Conservation (phyloP, 1,284 basidiomycete genomes). For the Leccinum brunneo-olivaceum region DNA sequence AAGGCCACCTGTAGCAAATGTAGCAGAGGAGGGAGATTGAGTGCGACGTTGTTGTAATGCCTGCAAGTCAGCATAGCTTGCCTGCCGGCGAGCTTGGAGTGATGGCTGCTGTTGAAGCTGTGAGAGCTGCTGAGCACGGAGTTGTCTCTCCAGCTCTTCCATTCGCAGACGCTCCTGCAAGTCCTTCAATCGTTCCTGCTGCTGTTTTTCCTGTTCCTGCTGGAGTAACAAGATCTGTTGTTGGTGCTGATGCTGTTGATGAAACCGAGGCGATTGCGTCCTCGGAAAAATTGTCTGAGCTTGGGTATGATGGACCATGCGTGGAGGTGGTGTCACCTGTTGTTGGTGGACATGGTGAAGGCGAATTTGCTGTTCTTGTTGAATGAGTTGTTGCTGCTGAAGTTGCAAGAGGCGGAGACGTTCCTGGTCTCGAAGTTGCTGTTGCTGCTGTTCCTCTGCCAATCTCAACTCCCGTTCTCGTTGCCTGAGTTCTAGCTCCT, state of each 20-base stretch:
- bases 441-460: slow-evolving; percentile 34
- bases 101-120: slow-evolving; percentile 41
- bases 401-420: slow-evolving; percentile 32
- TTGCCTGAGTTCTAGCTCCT: slow-evolving; percentile 32
- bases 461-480: slow-evolving; percentile 32
- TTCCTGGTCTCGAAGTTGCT: slow-evolving; percentile 39
- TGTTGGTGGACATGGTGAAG: slow-evolving; percentile 38
- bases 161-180: slow-evolving; percentile 55
- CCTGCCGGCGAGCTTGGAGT: slow-evolving; percentile 36
- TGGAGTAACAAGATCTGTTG: slow-evolving; percentile 58
- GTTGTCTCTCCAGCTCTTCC: slow-evolving; percentile 57
- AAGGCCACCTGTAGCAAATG: slow-evolving; percentile 21
- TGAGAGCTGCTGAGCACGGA: slow-evolving; percentile 43
- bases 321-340: slow-evolving; percentile 56
- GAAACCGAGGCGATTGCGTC: slow-evolving; percentile 67
- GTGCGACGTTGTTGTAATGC: slow-evolving; percentile 33
- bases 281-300: slow-evolving; percentile 50
- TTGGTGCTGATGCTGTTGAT: slow-evolving; percentile 57
- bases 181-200: slow-evolving; percentile 39
- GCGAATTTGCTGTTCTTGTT: slow-evolving; percentile 31
- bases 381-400: slow-evolving; percentile 35
- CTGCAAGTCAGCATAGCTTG: slow-evolving; percentile 28
- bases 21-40: slow-evolving; percentile 43
- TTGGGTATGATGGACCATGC: slow-evolving; percentile 40
- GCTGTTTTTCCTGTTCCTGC: slow-evolving; percentile 52